phyloP scores from a whole-genome alignment of 106 monocot genomes.

The Dendrobium chrysotoxum region DNA sequence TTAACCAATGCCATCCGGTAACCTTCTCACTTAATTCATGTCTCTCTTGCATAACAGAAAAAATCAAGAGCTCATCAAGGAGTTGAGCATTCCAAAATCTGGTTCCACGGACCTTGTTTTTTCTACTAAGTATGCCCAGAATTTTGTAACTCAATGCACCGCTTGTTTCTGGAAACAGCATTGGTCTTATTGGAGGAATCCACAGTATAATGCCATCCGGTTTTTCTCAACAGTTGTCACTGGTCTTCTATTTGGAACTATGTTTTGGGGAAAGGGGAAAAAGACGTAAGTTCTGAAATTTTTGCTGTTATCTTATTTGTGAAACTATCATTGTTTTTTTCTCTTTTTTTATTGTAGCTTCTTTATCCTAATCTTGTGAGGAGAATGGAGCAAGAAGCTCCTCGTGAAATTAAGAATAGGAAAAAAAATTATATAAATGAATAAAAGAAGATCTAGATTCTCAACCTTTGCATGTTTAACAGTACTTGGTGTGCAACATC shows the following conservation, averaged over 20 bases:
- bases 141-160: slow-evolving; percentile 44
- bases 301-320: neutral
- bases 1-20: neutral
- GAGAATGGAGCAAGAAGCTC: no score
- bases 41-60: slow-evolving; percentile 32
- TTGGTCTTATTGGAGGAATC: slow-evolving; percentile 93
- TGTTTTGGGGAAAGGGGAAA: slow-evolving; percentile 65
- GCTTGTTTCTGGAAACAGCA: slow-evolving; percentile 93
- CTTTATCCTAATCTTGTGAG: no score
- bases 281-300: slow-evolving; percentile 46
- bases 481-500: no score
- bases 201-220: slow-evolving; percentile 68
- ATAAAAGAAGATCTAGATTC: no score
- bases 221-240: slow-evolving; percentile 45
- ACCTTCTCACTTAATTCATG: neutral
- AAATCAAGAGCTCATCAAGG: slow-evolving; percentile 59
- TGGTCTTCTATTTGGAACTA: slow-evolving; percentile 66
- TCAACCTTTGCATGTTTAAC: no score
- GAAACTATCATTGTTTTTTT: neutral
- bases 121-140: slow-evolving; percentile 52
- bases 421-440: no score
- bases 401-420: no score
- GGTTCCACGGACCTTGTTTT: slow-evolving; percentile 68
- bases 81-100: slow-evolving; percentile 33
- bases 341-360: no score